Conservation (phyloP, 2,329 filamentous ascomycete genomes). For the Alternaria tenuissima region DNA sequence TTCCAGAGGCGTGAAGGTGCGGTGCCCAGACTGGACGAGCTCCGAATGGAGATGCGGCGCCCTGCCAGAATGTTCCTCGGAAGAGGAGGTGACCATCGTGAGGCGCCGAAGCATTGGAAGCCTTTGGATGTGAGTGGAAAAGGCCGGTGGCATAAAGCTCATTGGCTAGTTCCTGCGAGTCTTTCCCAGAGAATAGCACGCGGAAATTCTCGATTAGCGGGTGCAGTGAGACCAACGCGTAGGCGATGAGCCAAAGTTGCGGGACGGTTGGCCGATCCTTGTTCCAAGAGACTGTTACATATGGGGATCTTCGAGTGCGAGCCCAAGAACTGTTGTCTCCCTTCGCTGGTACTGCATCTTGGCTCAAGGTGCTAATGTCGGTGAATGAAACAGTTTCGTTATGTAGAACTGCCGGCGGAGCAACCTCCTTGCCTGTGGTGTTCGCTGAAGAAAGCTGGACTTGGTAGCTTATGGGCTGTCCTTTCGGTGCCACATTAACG, state of each 20-base stretch:
- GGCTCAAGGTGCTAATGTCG: conserved; percentile 36
- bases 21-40: conserved; percentile 53
- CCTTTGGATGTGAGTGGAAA: conserved; percentile 52
- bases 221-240: conserved; percentile 56
- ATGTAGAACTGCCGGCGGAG: conserved; percentile 39
- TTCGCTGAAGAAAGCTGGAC: conserved; percentile 31
- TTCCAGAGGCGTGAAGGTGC: conserved; percentile 43
- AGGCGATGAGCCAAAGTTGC: conserved; percentile 59
- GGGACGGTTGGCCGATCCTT: conserved; percentile 52
- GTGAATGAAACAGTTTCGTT: conserved; percentile 41
- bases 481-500: conserved; percentile 31
- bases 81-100: conserved; percentile 58
- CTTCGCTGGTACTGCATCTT: conserved; percentile 34
- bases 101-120: conserved; percentile 45
- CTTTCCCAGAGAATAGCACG: conserved; percentile 51
- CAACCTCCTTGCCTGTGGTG: conserved; percentile 27
- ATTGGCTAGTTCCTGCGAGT: conserved; percentile 47
- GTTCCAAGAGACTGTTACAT: conserved; percentile 54
- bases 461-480: conserved; percentile 30
- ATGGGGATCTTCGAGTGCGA: conserved; percentile 55
- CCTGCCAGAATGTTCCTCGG: conserved; percentile 59
- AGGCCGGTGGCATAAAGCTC: conserved; percentile 56
- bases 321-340: conserved; percentile 55
- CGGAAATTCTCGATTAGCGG: conserved; percentile 57
- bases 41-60: conserved; percentile 54